A percentile compares a stretch with the other conserved stretches of the same genome.
phyloP scores from a whole-genome alignment of 2,329 filamentous ascomycete species.

The Aspergillus tubingensis region DNA sequence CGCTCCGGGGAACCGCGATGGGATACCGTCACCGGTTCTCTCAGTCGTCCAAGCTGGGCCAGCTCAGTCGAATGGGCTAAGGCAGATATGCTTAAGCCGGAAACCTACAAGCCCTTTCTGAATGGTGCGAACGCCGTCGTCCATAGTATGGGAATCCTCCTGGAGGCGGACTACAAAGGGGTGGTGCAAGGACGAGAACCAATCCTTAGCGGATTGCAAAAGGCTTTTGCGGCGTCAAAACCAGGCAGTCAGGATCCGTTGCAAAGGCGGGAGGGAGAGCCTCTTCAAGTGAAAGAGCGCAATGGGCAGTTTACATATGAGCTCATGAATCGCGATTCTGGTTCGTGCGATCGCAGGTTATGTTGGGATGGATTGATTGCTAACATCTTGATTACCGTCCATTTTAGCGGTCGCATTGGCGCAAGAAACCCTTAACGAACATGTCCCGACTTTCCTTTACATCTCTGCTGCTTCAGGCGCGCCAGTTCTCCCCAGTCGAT shows the following conservation, averaged over 20 bases:
- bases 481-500: conserved; percentile 78
- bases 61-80: conserved; percentile 81
- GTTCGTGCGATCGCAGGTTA: conserved; percentile 34
- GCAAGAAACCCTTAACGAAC: conserved; percentile 67
- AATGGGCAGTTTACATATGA: conserved; percentile 89
- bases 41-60: conserved; percentile 75
- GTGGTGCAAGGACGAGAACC: conserved; percentile 82
- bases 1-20: conserved; percentile 89
- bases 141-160: conserved; percentile 91
- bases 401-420: conserved; percentile 76
- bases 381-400: not conserved
- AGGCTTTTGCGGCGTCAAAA: conserved; percentile 72
- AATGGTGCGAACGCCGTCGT: conserved; percentile 80
- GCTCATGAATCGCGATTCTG: conserved; percentile 88
- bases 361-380: conserved; percentile 8
- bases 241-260: conserved; percentile 69
- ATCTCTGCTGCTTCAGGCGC: conserved; percentile 86
- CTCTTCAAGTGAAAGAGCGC: conserved; percentile 65
- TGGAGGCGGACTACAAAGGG: conserved; percentile 97
- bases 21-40: conserved; percentile 73
- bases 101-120: conserved; percentile 75
- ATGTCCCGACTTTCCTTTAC: conserved; percentile 74
- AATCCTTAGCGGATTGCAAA: conserved; percentile 72
- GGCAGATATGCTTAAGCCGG: conserved; percentile 81
- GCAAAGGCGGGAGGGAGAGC: conserved; percentile 59